Evolutionary conservation across 129 eudicot genomes (phyloP), one percentile per base, ranked within the genome.

Genomic region (Flaveria ramosissima): DNA sequence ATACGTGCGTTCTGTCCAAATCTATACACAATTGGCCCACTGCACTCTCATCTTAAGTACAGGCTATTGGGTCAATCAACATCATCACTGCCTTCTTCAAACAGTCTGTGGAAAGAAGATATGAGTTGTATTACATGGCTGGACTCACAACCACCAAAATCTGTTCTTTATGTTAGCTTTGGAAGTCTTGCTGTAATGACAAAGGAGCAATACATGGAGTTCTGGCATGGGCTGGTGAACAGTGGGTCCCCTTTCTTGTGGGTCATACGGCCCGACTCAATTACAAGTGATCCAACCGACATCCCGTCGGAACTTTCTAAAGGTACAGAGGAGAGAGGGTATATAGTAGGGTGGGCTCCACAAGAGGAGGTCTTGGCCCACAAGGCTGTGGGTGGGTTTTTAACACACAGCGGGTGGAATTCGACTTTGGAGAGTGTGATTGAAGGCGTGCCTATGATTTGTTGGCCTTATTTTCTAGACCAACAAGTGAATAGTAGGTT

Each of bases 341-440:
- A 55, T 47, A 76, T 86, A 21, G 79, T 75, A 7, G 83, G 80
- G 21, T 89, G 90, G 94, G 87, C 84, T 3, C 88, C 90, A 19
- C 90, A 88, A 57, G 93, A 83, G 81, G 88, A 83, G 55, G 82
- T 86, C 11, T 30, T 84, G 82, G 86, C 85, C 78, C 94, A 89
- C n/a, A 11, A 13, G 13, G 83, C 91, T 0, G 73, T 89, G 12
- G 87, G 91, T 43, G 90, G 85, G 80, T 89, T 89, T 73, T 68
- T 88, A 45, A 86, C 85, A 19, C 90, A 86, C 32, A 68, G 84
- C 45, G 90, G 90, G 47, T 88, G 90, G 90, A 86, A 88, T 70
- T 86, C 88, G 30, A 84, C 84, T 16, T 21, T 88, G 15, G 90
- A 86, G 74, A 53, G 89, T 46, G 81, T 84, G 51, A 47, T 61